Conservation (phyloP, 306 rosid genomes). For the Prunus mira region DNA sequence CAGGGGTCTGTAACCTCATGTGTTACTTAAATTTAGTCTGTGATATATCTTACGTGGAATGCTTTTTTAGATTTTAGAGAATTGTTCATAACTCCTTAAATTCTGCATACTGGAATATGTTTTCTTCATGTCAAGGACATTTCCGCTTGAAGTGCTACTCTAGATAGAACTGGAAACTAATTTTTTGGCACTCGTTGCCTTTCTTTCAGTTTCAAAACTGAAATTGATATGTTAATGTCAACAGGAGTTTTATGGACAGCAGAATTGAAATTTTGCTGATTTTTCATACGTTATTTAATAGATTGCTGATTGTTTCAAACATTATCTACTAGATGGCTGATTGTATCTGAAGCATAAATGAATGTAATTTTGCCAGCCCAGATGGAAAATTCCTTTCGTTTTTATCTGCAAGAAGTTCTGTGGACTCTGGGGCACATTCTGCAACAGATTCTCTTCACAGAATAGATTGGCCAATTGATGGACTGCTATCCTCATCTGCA, state of each 20-base stretch:
- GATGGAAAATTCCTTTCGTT: constrained; percentile 72
- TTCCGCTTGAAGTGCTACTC: neutral
- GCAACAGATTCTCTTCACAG: constrained; percentile 88
- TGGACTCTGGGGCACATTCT: constrained; percentile 79
- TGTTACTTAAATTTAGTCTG: neutral
- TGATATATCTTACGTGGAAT: neutral
- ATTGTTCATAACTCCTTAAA: neutral
- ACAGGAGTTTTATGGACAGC: neutral
- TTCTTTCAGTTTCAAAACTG: neutral
- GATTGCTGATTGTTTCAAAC: neutral
- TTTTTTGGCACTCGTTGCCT: neutral
- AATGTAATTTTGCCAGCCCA: constrained; percentile 51
- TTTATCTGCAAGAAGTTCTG: constrained; percentile 68
- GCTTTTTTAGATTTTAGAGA: neutral
- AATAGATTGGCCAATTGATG: constrained; percentile 70
- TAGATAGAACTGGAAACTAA: neutral
- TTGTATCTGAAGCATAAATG: constrained; percentile 14
- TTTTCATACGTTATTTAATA: neutral
- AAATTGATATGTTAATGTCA: neutral
- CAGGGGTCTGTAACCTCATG: neutral
- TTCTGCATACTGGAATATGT: neutral
- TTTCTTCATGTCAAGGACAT: neutral
- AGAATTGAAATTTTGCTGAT: neutral
- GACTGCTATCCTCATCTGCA: constrained; percentile 32
- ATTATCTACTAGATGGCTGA: neutral